Base-by-base conservation (phyloP, 371 early-diverging fungal genomes). In the Thermomucor indicae-seudaticae region DNA sequence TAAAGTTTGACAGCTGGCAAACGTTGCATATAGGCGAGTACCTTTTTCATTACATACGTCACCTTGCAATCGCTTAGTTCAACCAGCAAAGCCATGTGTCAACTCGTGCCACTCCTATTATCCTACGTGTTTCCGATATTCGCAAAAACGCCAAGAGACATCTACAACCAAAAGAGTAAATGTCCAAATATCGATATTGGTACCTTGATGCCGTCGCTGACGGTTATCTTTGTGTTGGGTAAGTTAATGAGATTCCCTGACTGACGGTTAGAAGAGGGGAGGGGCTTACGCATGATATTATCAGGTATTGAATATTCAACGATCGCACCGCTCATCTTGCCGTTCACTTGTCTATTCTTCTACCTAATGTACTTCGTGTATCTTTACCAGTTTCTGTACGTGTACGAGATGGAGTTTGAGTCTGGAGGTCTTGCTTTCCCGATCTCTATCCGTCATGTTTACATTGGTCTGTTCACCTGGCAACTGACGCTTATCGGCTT, bases 31-130 rank as follows among this genome's bases (percentile, higher is more conserved):
- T 32, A 51, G 51, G 54, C 54, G 4, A 54, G 54, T 24, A 83
- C 83, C 42, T 92, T 90, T 72, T 92, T 89, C 52, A 81, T 90
- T 43, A 87, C 86, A 12, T 94, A 89, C 63, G 78, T 90, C 4
- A 70, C 92, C 70, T 79, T 94, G 39, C 83, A 80, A 41, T 72
- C 83, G 2, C 66, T 87, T 16, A 77, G 83, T 0, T 79, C 83
- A 20, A 80, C 90, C 0, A 78, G 85, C 10, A 69, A 77, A 43
- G 83, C 84, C 50, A 61, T 93, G 22, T 57, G 88, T 23, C 90
- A 89, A 60, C 43, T 84, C 3, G 83, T 69, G 0, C 83, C 84
- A 1, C 70, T 89, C 30, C 55, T 86, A 1, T 50, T 88, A 24
- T 79, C 87, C 28, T 82, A 80, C 29, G 29, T 91, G 4, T 59